phyloP scores from a whole-genome alignment of 2,329 filamentous ascomycete genomes.

The Hypoxylon rubiginosum region DNA sequence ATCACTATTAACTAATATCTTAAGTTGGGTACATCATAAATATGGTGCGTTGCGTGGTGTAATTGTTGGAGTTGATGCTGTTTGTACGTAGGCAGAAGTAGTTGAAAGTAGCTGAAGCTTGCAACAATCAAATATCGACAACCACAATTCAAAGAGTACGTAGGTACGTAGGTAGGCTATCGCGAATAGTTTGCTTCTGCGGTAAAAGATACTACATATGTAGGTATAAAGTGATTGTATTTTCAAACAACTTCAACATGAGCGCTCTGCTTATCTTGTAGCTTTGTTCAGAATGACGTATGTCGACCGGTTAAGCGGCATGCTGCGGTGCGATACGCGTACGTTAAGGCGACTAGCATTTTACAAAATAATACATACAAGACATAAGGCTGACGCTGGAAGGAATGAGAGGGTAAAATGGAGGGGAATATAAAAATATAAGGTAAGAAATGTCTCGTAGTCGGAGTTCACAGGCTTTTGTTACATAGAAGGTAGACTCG shows the following conservation, averaged over 20 bases:
- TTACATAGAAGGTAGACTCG: neutral
- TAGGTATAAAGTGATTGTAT: neutral
- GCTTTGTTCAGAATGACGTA: conserved; percentile 39
- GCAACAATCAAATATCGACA: conserved; percentile 5
- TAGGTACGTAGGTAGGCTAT: neutral
- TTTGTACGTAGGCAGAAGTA: conserved; percentile 9
- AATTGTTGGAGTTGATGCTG: no score
- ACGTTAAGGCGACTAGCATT: conserved; percentile 1
- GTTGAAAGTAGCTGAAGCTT: neutral
- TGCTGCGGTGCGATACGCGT: conserved; percentile 8
- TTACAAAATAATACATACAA: conserved; percentile 3
- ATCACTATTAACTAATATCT: neutral
- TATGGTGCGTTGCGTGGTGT: conserved; percentile 25
- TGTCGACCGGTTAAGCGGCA: conserved; percentile 34
- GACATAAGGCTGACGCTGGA: neutral
- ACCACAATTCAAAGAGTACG: neutral
- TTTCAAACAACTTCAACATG: conserved; percentile 8
- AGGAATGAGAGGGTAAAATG: neutral
- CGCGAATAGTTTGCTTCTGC: neutral
- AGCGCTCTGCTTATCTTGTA: conserved; percentile 13
- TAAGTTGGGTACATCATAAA: conserved; percentile 1
- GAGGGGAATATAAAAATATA: no score
- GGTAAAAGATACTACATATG: conserved; percentile 1
- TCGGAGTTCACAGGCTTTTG: neutral
- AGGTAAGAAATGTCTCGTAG: neutral